A percentile compares a stretch with the other conserved stretches of the same genome.
Conservation (phyloP, 495 filamentous ascomycete genomes). For the Penicillium bialowiezense region DNA sequence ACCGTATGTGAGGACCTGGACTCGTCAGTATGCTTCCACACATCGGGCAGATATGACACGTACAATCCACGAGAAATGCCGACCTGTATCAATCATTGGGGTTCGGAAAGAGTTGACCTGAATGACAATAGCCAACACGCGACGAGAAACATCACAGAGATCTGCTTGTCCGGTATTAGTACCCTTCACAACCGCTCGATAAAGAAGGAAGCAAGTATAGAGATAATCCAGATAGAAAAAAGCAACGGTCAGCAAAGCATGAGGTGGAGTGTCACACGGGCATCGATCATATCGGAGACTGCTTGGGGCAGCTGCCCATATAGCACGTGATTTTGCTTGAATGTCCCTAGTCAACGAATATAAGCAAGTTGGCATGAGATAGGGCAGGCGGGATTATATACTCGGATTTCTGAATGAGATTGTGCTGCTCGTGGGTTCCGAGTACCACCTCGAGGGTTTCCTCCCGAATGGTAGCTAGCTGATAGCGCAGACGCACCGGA, state of each 20-base stretch:
- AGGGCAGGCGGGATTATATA: constrained; percentile 19
- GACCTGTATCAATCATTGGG: constrained; percentile 44
- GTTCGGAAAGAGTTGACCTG: constrained; percentile 47
- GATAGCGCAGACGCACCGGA: constrained; percentile 46
- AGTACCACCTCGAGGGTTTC: constrained; percentile 60
- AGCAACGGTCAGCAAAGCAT: constrained; percentile 23
- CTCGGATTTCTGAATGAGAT: constrained; percentile 46
- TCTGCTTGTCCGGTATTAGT: constrained; percentile 46
- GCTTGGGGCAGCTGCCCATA: constrained; percentile 32
- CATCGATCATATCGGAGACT: constrained; percentile 35
- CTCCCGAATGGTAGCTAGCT: constrained; percentile 49
- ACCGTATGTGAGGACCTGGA: constrained; percentile 50
- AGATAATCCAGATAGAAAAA: constrained; percentile 51
- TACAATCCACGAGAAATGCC: constrained; percentile 57
- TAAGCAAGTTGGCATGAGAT: background rate
- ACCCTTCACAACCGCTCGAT: constrained; percentile 53
- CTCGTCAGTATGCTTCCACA: constrained; percentile 16
- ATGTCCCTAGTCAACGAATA: constrained; percentile 25
- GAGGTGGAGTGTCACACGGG: constrained; percentile 26
- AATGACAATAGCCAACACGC: constrained; percentile 46
- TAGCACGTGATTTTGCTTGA: constrained; percentile 27
- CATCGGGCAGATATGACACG: constrained; percentile 25
- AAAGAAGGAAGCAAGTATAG: constrained; percentile 57
- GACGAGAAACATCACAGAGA: constrained; percentile 52
- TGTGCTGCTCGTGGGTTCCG: constrained; percentile 35